Evolutionary conservation across 2,329 filamentous ascomycete genomes (phyloP).

Genomic region (Talaromyces sp.): DNA sequence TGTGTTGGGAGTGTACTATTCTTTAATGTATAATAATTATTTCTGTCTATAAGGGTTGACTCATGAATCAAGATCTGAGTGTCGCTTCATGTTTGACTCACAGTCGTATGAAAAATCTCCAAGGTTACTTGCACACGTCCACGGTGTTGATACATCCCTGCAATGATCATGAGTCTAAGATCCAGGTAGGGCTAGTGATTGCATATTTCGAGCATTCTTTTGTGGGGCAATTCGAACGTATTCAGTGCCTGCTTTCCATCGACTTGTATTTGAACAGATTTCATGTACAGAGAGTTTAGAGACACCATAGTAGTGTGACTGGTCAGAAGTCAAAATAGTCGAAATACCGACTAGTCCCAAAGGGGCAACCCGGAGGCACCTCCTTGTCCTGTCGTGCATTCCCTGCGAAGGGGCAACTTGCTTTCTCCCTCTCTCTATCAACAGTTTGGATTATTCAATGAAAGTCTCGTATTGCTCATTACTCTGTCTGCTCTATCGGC

Average conservation of each 20-base stretch:
- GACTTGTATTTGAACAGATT: neutral
- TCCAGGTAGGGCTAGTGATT: neutral
- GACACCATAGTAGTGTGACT: neutral
- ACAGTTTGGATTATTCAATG: neutral
- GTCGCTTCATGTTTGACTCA: neutral
- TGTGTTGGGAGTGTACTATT: neutral
- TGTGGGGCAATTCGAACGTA: neutral
- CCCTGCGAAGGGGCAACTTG: conserved; percentile 1
- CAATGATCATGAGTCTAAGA: neutral
- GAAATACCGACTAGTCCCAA: neutral
- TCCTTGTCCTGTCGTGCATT: neutral
- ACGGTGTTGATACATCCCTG: neutral
- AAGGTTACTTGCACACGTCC: neutral
- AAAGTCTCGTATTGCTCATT: conserved; percentile 5
- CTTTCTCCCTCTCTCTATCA: neutral
- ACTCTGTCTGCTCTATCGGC: conserved; percentile 1
- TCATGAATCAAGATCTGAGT: neutral
- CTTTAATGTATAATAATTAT: neutral
- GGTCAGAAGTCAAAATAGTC: neutral
- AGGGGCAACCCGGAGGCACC: neutral
- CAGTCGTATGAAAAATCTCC: neutral
- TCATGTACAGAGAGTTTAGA: neutral
- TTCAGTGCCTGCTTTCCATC: neutral
- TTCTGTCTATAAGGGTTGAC: neutral
- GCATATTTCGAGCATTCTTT: neutral